Conservation (phyloP, 2,329 filamentous ascomycete species). For the Paecilomyces sp. region DNA sequence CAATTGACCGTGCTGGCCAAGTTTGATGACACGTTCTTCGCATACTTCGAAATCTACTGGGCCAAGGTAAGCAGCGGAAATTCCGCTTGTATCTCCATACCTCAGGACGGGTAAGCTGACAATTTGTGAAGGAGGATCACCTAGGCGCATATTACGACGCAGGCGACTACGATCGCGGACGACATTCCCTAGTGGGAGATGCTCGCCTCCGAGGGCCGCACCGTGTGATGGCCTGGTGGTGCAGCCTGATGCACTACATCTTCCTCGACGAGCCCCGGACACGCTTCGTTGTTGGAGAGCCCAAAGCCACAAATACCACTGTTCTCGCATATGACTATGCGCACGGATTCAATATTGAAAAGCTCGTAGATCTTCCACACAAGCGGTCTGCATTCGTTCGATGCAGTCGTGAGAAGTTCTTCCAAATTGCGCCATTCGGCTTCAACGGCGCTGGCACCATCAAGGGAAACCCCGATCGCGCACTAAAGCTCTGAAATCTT, state of each 20-base stretch:
- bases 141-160: slow-evolving; percentile 53
- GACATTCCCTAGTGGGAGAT: slow-evolving; percentile 35
- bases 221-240: slow-evolving; percentile 53
- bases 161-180: slow-evolving; percentile 50
- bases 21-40: slow-evolving; percentile 65
- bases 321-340: slow-evolving; percentile 68
- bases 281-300: slow-evolving; percentile 53
- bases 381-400: slow-evolving; percentile 63
- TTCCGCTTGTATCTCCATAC: neutral
- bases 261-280: slow-evolving; percentile 54
- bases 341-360: slow-evolving; percentile 65
- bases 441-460: slow-evolving; percentile 14
- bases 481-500: slow-evolving; percentile 11
- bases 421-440: slow-evolving; percentile 49
- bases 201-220: slow-evolving; percentile 47
- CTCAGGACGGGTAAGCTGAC: neutral
- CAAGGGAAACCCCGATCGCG: slow-evolving; percentile 13
- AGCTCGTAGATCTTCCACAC: slow-evolving; percentile 64
- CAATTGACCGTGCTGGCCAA: slow-evolving; percentile 62
- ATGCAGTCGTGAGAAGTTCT: slow-evolving; percentile 61
- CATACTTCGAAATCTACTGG: slow-evolving; percentile 79
- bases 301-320: slow-evolving; percentile 61
- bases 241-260: slow-evolving; percentile 51
- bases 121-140: slow-evolving; percentile 45
- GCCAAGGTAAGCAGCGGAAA: slow-evolving; percentile 45